Percentiles rank a stretch among this genome's conserved stretches.
phyloP scores from a whole-genome alignment of 768 basidiomycete genomes.

The Boletus tomentosulus region DNA sequence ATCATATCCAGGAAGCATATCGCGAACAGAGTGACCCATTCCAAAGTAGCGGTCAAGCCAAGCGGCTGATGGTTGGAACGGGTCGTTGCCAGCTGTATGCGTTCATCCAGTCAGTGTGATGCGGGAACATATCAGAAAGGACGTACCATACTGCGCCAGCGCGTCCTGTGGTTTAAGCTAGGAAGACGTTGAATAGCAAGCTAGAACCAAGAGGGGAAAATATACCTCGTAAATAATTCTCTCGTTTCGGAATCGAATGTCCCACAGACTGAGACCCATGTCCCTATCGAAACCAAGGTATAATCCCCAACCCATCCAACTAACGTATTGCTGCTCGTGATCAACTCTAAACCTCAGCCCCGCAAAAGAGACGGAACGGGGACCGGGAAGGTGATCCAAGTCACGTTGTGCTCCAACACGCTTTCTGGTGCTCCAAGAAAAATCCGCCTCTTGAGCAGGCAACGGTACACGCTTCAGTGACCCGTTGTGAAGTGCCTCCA shows the following conservation, averaged over 20 bases:
- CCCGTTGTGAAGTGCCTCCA: constrained; percentile 50
- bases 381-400: constrained; percentile 62
- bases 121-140: not conserved
- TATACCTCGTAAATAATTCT: constrained; percentile 58
- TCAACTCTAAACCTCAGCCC: constrained; percentile 59
- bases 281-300: constrained; percentile 62
- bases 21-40: constrained; percentile 54
- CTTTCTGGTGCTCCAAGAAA: constrained; percentile 45
- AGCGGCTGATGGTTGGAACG: constrained; percentile 55
- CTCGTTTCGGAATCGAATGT: constrained; percentile 53
- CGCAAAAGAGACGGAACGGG: constrained; percentile 57
- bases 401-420: constrained; percentile 42
- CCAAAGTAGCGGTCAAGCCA: constrained; percentile 65
- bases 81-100: constrained; percentile 51
- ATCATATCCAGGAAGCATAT: constrained; percentile 64
- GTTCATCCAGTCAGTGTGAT: not conserved
- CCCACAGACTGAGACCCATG: constrained; percentile 62
- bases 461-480: constrained; percentile 41
- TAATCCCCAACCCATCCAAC: constrained; percentile 65
- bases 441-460: constrained; percentile 30
- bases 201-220: too few species aligned
- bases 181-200: not conserved
- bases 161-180: constrained; percentile 62
- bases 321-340: constrained; percentile 46
- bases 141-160: constrained; percentile 51